Evolutionary conservation across 768 basidiomycete species (phyloP).

Genomic region (Amanita polypyramis): DNA sequence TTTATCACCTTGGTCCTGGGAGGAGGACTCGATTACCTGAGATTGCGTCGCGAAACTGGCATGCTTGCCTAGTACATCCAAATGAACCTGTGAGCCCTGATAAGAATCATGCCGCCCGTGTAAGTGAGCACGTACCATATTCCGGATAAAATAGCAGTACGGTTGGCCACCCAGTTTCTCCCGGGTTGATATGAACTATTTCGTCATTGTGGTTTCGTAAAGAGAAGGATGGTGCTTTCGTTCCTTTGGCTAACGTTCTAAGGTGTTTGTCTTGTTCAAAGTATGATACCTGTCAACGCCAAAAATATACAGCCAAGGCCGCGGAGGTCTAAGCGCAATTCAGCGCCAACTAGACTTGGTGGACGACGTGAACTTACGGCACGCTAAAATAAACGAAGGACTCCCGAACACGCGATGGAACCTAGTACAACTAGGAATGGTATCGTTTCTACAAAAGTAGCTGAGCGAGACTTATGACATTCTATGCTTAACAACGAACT

Average conservation of each 20-base stretch:
- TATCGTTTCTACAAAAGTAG: no score
- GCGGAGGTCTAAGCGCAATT: no score
- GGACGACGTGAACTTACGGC: no score
- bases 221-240: constrained; percentile 55
- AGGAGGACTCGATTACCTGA: constrained; percentile 31
- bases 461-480: no score
- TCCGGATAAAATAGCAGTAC: constrained; percentile 76
- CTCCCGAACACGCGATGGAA: no score
- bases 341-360: no score
- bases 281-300: neutral
- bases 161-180: constrained; percentile 44
- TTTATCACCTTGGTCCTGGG: neutral
- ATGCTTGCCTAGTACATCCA: constrained; percentile 77
- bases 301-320: neutral
- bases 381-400: no score
- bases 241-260: constrained; percentile 27
- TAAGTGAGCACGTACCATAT: constrained; percentile 33
- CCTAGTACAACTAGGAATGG: no score
- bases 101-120: neutral
- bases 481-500: no score
- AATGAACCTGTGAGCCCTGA: constrained; percentile 40
- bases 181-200: constrained; percentile 49
- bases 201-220: constrained; percentile 57
- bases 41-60: constrained; percentile 73
- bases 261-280: neutral